Percentiles rank a stretch among this genome's conserved stretches.
These are phyloP conservation scores for Mediolabrus comicus DNA, from an alignment of 108 stramenopile species.

Conservation along the genomic window DNA sequence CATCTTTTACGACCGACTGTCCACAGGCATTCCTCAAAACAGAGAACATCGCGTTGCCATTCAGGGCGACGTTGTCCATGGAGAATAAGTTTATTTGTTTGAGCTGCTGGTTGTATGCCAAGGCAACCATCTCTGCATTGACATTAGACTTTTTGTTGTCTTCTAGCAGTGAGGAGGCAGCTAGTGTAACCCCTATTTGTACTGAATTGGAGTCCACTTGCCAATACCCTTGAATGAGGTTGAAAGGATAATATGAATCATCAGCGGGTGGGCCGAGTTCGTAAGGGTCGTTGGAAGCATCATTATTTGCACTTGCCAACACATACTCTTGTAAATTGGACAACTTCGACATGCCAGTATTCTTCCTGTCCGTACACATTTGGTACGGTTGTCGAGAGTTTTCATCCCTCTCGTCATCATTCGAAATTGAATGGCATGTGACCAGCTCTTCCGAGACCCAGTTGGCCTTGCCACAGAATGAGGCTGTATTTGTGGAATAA, in stretches of 20 bases:
- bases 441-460: slow-evolving; percentile 54
- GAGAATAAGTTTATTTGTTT: slow-evolving; percentile 55
- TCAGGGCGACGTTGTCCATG: slow-evolving; percentile 70
- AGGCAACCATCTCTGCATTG: slow-evolving; percentile 53
- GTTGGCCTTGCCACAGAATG: slow-evolving; percentile 69
- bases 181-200: slow-evolving; percentile 53
- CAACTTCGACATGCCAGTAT: slow-evolving; percentile 37
- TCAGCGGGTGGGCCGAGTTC: slow-evolving; percentile 63
- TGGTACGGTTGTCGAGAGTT: slow-evolving; percentile 16
- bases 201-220: slow-evolving; percentile 65
- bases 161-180: slow-evolving; percentile 56
- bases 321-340: slow-evolving; percentile 45
- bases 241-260: slow-evolving; percentile 58
- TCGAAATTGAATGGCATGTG: slow-evolving; percentile 55
- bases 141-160: slow-evolving; percentile 67
- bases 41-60: slow-evolving; percentile 71
- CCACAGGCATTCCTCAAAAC: slow-evolving; percentile 72
- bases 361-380: slow-evolving; percentile 37
- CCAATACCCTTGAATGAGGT: slow-evolving; percentile 78
- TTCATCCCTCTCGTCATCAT: background rate
- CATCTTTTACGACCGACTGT: slow-evolving; percentile 36
- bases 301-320: slow-evolving; percentile 66
- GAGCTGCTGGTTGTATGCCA: slow-evolving; percentile 63
- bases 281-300: slow-evolving; percentile 52
- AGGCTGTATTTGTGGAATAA: slow-evolving; percentile 6